phyloP scores from a whole-genome alignment of 2,329 filamentous ascomycete species.

The Monilinia laxa region DNA sequence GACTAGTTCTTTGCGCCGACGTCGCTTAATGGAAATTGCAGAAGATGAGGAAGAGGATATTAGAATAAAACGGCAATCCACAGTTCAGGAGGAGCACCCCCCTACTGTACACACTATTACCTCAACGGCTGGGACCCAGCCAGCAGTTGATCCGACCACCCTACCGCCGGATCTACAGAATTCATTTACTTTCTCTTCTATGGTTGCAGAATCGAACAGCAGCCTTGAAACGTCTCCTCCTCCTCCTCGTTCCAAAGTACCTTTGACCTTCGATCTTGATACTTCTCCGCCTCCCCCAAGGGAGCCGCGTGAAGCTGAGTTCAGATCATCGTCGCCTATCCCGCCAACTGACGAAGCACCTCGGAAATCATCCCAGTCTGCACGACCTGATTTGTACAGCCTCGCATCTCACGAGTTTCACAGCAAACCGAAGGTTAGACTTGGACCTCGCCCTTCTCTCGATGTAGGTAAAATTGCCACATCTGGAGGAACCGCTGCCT shows the following conservation, averaged over 20 bases:
- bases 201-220: slow-evolving; percentile 27
- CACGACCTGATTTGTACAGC: slow-evolving; percentile 52
- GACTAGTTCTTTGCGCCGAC: slow-evolving; percentile 72
- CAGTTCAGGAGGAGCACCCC: slow-evolving; percentile 48
- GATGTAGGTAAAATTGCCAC: slow-evolving; percentile 63
- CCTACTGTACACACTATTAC: slow-evolving; percentile 35
- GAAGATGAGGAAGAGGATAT: slow-evolving; percentile 74
- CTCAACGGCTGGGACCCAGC: slow-evolving; percentile 24
- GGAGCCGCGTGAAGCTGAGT: slow-evolving; percentile 28
- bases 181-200: slow-evolving; percentile 27
- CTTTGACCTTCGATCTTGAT: slow-evolving; percentile 21
- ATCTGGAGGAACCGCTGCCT: slow-evolving; percentile 56
- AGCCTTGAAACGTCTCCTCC: slow-evolving; percentile 37
- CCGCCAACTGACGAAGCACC: slow-evolving; percentile 31
- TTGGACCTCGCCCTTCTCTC: slow-evolving; percentile 79
- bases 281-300: slow-evolving; percentile 25
- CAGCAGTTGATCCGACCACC: slow-evolving; percentile 24
- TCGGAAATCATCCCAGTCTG: slow-evolving; percentile 50
- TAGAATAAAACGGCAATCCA: slow-evolving; percentile 59
- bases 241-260: slow-evolving; percentile 18
- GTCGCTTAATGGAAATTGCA: slow-evolving; percentile 86
- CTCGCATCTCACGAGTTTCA: slow-evolving; percentile 50
- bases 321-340: slow-evolving; percentile 29
- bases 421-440: slow-evolving; percentile 78
- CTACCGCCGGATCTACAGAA: slow-evolving; percentile 27